Percentiles rank a stretch among this genome's conserved stretches.
These are phyloP conservation scores for Rhizoclosmatium sp. DNA, from an alignment of 192 early-diverging fungal species.

Conservation along the genomic window DNA sequence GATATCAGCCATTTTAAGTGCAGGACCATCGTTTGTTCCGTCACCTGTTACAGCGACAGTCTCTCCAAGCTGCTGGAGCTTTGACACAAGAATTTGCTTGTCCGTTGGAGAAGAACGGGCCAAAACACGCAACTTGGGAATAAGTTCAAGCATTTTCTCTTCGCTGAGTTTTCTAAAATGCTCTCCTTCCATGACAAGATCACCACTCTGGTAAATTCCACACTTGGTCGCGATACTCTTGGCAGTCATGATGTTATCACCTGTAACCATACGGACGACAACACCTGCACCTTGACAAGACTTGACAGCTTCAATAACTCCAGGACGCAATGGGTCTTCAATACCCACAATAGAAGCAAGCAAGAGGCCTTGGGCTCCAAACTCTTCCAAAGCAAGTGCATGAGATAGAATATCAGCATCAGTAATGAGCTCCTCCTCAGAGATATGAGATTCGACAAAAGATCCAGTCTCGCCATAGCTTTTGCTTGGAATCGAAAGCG, in stretches of 20 bases:
- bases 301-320: constrained; percentile 78
- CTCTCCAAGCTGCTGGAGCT: constrained; percentile 75
- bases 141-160: constrained; percentile 60
- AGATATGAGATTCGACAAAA: background rate
- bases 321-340: constrained; percentile 85
- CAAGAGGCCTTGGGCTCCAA: constrained; percentile 15
- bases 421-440: constrained; percentile 7
- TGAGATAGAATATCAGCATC: constrained; percentile 19
- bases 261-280: constrained; percentile 86
- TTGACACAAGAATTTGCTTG: constrained; percentile 84
- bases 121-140: constrained; percentile 70
- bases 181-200: constrained; percentile 76
- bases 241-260: constrained; percentile 75
- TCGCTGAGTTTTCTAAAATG: constrained; percentile 76
- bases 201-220: constrained; percentile 50
- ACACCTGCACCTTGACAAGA: constrained; percentile 84
- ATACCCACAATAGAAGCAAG: constrained; percentile 82
- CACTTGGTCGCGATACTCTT: constrained; percentile 65
- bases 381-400: constrained; percentile 9
- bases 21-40: constrained; percentile 96
- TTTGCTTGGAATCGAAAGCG: background rate
- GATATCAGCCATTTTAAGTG: constrained; percentile 87
- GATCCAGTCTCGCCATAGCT: background rate
- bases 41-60: constrained; percentile 97
- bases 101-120: constrained; percentile 89